Evolutionary conservation across 1,139 yeast genomes (phyloP).

Genomic region (Geotrichum macrosporum): DNA sequence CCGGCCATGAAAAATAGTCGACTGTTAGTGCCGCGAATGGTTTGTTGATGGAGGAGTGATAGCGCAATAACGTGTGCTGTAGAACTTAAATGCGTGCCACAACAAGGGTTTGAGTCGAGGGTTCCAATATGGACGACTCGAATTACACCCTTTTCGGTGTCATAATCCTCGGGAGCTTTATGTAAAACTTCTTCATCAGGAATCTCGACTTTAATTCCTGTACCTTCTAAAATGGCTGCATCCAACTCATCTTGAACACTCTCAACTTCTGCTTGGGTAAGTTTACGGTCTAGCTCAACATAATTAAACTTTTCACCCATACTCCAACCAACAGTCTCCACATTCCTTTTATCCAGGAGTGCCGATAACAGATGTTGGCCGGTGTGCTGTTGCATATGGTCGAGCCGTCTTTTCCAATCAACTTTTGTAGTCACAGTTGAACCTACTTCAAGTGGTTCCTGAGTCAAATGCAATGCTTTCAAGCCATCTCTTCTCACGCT

Average conservation of each 20-base stretch:
- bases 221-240: conserved; percentile 49
- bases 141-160: conserved; percentile 53
- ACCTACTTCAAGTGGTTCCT: conserved; percentile 51
- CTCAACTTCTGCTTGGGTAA: conserved; percentile 50
- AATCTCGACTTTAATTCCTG: conserved; percentile 54
- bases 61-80: conserved; percentile 64
- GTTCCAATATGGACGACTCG: conserved; percentile 72
- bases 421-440: conserved; percentile 54
- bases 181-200: conserved; percentile 41
- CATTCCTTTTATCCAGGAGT: conserved; percentile 55
- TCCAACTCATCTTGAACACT: conserved; percentile 55
- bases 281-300: conserved; percentile 63
- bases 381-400: conserved; percentile 89
- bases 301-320: conserved; percentile 62
- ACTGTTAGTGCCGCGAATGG: conserved; percentile 68
- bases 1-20: conserved; percentile 72
- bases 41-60: conserved; percentile 48
- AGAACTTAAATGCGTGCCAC: conserved; percentile 74
- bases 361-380: conserved; percentile 87
- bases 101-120: conserved; percentile 76
- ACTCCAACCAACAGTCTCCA: conserved; percentile 75
- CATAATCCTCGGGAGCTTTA: conserved; percentile 48
- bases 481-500: conserved; percentile 63
- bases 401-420: conserved; percentile 69
- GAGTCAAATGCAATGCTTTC: conserved; percentile 63